Conservation (phyloP, 2,329 filamentous ascomycete genomes). For the Colletotrichum sp. region DNA sequence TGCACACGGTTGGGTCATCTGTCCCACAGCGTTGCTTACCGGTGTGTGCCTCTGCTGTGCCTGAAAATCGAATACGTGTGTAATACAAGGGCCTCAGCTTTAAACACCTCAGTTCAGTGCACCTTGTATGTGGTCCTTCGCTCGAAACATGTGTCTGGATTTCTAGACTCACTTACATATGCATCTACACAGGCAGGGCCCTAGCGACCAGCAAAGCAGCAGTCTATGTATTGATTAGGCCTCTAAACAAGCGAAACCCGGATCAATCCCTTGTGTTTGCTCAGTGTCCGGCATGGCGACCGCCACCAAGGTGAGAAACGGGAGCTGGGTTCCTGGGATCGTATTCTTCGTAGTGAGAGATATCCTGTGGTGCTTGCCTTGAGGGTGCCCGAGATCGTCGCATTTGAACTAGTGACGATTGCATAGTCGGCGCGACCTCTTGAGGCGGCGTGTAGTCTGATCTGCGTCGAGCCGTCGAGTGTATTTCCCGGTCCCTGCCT, state of each 20-base stretch:
- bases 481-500: neutral
- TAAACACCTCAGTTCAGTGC: neutral
- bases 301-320: neutral
- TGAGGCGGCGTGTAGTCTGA: neutral
- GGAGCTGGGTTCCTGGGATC: constrained; percentile 44
- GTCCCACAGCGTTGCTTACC: neutral
- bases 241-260: neutral
- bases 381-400: neutral
- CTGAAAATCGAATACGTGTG: neutral
- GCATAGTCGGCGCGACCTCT: neutral
- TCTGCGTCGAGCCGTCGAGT: neutral
- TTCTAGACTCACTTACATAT: neutral
- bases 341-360: constrained; percentile 42
- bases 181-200: neutral
- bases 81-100: constrained; percentile 10
- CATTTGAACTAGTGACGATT: neutral
- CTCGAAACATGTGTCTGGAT: neutral
- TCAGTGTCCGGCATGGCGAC: neutral
- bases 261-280: neutral
- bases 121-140: neutral
- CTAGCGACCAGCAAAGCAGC: neutral
- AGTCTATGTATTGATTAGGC: neutral
- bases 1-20: neutral
- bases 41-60: neutral
- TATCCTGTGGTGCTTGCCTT: neutral